Conservation (phyloP, 2,329 filamentous ascomycete species). For the Neonectria hederae region DNA sequence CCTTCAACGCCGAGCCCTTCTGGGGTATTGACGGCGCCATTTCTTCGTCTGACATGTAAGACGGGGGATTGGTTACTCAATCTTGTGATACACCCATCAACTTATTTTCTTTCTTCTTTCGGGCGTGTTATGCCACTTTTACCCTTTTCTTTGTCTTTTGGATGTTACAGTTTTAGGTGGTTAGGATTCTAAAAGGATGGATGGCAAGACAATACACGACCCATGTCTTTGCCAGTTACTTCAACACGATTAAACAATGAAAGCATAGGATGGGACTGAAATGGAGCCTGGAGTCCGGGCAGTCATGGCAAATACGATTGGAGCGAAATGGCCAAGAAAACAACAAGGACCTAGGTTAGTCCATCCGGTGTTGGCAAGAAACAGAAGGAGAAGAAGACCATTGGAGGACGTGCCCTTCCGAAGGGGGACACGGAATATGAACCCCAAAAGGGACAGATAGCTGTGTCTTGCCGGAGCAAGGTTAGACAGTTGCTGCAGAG, state of each 20-base stretch:
- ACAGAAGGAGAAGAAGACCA: too few relatives aligned
- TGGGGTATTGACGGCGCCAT: slow-evolving; percentile 71
- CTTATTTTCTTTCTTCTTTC: not conserved
- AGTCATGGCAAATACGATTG: not conserved
- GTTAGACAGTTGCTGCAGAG: not conserved
- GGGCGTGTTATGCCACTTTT: not conserved
- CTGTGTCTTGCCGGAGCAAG: not conserved
- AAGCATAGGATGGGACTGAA: not conserved
- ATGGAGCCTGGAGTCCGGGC: not conserved
- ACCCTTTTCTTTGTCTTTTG: not conserved
- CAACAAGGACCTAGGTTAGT: not conserved
- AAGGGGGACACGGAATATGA: not conserved
- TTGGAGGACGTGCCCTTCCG: not conserved
- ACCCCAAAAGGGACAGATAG: not conserved
- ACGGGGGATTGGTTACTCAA: not conserved
- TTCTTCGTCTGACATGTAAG: slow-evolving; percentile 31
- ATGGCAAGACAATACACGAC: not conserved
- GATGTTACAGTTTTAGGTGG: not conserved
- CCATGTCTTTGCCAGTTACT: not conserved
- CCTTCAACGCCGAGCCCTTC: slow-evolving; percentile 77
- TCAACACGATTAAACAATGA: not conserved
- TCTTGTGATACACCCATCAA: not conserved
- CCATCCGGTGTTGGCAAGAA: not conserved
- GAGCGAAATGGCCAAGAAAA: not conserved
- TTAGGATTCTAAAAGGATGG: not conserved